Evolutionary conservation across 2,329 filamentous ascomycete species (phyloP).

Genomic region (Colletotrichum musicola): DNA sequence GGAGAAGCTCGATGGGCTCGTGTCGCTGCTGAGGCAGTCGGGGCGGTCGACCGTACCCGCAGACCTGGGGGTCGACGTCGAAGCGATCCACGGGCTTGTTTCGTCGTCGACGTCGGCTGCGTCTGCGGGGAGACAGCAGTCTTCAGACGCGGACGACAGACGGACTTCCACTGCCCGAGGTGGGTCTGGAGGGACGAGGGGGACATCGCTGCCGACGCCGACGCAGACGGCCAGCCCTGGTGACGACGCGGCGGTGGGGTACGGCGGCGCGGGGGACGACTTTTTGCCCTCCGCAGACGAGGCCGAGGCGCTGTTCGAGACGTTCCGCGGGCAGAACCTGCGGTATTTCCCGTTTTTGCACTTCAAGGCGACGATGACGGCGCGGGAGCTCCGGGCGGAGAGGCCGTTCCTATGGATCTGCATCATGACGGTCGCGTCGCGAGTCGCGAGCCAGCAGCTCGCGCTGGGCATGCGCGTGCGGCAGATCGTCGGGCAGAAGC

Average conservation of each 20-base stretch:
- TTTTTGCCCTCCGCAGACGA: conserved; percentile 30
- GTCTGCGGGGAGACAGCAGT: not conserved
- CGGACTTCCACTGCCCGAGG: no score
- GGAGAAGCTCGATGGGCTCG: conserved; percentile 47
- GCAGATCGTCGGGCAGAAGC: conserved; percentile 43
- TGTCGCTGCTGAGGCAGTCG: conserved; percentile 43
- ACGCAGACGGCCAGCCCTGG: conserved; percentile 29
- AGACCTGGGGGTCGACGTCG: conserved; percentile 6
- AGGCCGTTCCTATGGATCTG: conserved; percentile 55
- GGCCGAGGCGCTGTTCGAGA: conserved; percentile 35
- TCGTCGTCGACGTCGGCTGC: no score
- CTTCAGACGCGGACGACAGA: not conserved
- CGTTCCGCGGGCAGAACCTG: conserved; percentile 44
- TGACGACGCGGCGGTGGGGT: not conserved
- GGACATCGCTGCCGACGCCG: conserved; percentile 25
- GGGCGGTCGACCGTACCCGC: conserved; percentile 14
- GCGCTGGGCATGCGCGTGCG: conserved; percentile 43
- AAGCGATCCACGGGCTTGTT: not conserved
- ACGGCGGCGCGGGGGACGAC: conserved; percentile 20
- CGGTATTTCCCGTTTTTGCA: conserved; percentile 46
- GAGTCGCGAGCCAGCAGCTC: conserved; percentile 42
- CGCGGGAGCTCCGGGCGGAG: conserved; percentile 45
- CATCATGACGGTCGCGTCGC: conserved; percentile 49
- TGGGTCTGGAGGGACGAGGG: not conserved
- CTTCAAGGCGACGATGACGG: conserved; percentile 39